Evolutionary conservation across 2,329 filamentous ascomycete genomes (phyloP), one percentile per base, ranked within the genome.

Genomic region (Helotiales sp.): DNA sequence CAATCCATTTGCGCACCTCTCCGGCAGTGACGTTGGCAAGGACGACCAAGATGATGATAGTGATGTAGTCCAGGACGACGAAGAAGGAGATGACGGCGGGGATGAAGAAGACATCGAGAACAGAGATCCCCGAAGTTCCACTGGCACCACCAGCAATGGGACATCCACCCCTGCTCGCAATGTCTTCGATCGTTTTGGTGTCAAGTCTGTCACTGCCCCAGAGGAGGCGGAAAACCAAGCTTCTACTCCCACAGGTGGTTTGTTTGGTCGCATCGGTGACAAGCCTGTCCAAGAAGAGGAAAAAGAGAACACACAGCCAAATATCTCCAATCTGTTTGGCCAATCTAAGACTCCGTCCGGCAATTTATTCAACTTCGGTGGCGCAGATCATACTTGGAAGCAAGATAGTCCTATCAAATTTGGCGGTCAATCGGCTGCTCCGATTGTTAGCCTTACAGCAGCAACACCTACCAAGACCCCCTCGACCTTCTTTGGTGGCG

Each of bases 1-100:
- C n/a, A 85, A 86, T 66, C 84, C 85, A 50, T 87, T 87, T 66
- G 79, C 78, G 24, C 81, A 86, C 63, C 75, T 86, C 7, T 85
- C 83, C 1, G 81, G 83, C 65, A 75, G 74, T 30, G 82, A 78
- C 51, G 84, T 82, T 61, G 79, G 78, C 1, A 74, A 76, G 33
- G 76, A 77, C 57, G 73, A 76, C 38, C 59, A 60, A 25, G 76
- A 71, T 59, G 74, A 71, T 17, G 76, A 75, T 12, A 70, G 69
- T 40, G 67, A 34, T 22, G 55, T 42, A n/a, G n/a, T n/a, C n/a
- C n/a, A n/a, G n/a, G n/a, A n/a, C n/a, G n/a, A n/a, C n/a, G 56
- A 53, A 40, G 55, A 57, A 1, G 52, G 22, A 36, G 53, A 55
- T 52, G 48, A 30, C 15, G n/a, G n/a, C 9, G 40, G 27, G 3